These are phyloP conservation scores for Stramenopiles sp. DNA, from an alignment of 352 stramenopile species.

Conservation along the genomic window DNA sequence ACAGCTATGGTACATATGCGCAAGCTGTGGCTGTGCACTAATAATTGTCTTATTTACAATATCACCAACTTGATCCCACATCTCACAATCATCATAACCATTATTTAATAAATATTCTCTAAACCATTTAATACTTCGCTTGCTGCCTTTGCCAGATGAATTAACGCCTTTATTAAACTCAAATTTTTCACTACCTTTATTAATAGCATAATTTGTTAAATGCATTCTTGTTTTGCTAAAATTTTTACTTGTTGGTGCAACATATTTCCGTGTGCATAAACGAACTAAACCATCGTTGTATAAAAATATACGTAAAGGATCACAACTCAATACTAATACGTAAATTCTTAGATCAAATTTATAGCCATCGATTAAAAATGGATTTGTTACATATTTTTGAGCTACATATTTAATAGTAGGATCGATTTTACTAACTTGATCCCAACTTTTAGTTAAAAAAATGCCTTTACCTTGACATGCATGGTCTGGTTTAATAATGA, in stretches of 20 bases:
- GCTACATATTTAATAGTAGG: conserved; percentile 47
- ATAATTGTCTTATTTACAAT: conserved; percentile 19
- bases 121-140: conserved; percentile 24
- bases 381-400: conserved; percentile 22
- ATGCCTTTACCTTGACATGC: conserved; percentile 65
- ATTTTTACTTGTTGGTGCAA: conserved; percentile 47
- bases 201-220: conserved; percentile 71
- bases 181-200: conserved; percentile 65
- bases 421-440: conserved; percentile 57
- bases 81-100: conserved; percentile 13
- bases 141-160: conserved; percentile 44
- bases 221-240: conserved; percentile 68
- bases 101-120: conserved; percentile 6
- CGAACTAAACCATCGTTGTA: conserved; percentile 67
- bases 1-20: conserved; percentile 16
- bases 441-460: conserved; percentile 70
- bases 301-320: conserved; percentile 59
- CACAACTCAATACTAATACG: conserved; percentile 55
- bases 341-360: conserved; percentile 83
- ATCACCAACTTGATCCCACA: conserved; percentile 15
- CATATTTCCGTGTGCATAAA: conserved; percentile 65
- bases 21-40: conserved; percentile 17
- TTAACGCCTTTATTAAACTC: conserved; percentile 41
- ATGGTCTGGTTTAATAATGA: conserved; percentile 82
- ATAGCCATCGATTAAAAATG: conserved; percentile 38